A percentile compares a stretch with the other conserved stretches of the same genome.
Evolutionary conservation across 495 filamentous ascomycete genomes (phyloP).

Genomic region (Jackrogersella multiformis): DNA sequence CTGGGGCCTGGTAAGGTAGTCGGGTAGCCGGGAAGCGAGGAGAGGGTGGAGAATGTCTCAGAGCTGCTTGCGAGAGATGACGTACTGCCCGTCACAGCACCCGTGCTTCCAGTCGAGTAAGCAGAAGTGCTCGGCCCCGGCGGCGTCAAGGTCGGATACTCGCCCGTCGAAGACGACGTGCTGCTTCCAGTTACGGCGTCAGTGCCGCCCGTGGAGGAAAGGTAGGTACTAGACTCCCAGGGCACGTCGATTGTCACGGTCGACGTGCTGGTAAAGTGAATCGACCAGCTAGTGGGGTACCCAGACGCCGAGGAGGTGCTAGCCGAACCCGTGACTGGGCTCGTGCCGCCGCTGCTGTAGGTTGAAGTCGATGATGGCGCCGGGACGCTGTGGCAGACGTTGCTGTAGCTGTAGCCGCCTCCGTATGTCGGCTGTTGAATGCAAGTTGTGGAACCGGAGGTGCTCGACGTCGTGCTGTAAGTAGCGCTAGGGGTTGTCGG

Average conservation of each 20-base stretch:
- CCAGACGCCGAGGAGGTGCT: not conserved
- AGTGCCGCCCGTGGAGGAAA: conserved; percentile 15
- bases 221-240: not conserved
- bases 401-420: conserved; percentile 34
- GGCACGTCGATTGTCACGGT: not conserved
- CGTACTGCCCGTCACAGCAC: not conserved
- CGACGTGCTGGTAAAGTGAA: conserved; percentile 17
- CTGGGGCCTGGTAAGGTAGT: conserved; percentile 5
- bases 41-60: conserved; percentile 28
- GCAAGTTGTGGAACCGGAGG: conserved; percentile 34
- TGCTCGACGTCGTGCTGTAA: conserved; percentile 1
- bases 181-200: conserved; percentile 16
- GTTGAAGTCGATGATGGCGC: conserved; percentile 16
- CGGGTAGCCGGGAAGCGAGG: conserved; percentile 24
- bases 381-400: conserved; percentile 30
- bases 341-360: conserved; percentile 4
- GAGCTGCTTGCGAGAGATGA: conserved; percentile 13
- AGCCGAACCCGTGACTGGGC: conserved; percentile 9
- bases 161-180: conserved; percentile 16
- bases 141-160: conserved; percentile 12
- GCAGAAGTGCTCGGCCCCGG: conserved; percentile 7
- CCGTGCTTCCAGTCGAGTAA: conserved; percentile 18
- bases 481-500: conserved; percentile 7
- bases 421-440: conserved; percentile 19
- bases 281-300: conserved; percentile 1